phyloP scores from a whole-genome alignment of 257 asterid genomes.

The Hygrophila difformis region DNA sequence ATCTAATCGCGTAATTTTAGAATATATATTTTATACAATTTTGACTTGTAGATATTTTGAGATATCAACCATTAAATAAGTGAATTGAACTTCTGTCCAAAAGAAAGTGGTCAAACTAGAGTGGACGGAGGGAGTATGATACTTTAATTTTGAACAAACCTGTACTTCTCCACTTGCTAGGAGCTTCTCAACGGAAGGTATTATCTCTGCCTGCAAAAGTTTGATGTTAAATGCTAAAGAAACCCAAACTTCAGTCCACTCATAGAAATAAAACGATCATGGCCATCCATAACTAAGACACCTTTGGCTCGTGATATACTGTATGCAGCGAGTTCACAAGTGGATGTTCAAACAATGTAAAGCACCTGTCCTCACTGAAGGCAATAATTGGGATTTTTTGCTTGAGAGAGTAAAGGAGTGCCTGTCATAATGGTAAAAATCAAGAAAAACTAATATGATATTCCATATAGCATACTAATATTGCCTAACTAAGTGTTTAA shows the following conservation, averaged over 20 bases:
- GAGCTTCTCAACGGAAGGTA: slow-evolving; percentile 79
- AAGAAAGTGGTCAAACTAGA: too few relatives aligned
- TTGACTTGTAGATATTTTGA: too few relatives aligned
- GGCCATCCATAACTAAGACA: slow-evolving; percentile 18
- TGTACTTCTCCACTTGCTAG: slow-evolving; percentile 63
- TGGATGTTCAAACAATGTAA: slow-evolving; percentile 86
- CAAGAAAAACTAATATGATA: neutral
- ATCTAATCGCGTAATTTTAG: too few relatives aligned
- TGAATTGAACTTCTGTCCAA: too few relatives aligned
- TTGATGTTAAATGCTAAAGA: slow-evolving; percentile 14
- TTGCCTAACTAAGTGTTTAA: too few relatives aligned
- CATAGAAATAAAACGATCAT: slow-evolving; percentile 8
- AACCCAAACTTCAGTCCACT: slow-evolving; percentile 14
- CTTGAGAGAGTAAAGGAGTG: slow-evolving; percentile 66
- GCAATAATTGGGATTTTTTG: slow-evolving; percentile 79
- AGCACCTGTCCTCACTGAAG: slow-evolving; percentile 72
- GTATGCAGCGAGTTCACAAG: slow-evolving; percentile 87
- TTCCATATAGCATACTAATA: too few relatives aligned
- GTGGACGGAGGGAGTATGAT: too few relatives aligned
- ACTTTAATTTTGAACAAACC: slow-evolving; percentile 29
- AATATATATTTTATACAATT: too few relatives aligned
- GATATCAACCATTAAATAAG: too few relatives aligned
- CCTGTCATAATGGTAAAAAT: slow-evolving; percentile 37
- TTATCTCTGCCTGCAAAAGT: slow-evolving; percentile 72
- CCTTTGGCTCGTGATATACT: slow-evolving; percentile 90